Evolutionary conservation across 2,329 filamentous ascomycete species (phyloP), one percentile per base, ranked within the genome.

Genomic region (Didymella segeticola): DNA sequence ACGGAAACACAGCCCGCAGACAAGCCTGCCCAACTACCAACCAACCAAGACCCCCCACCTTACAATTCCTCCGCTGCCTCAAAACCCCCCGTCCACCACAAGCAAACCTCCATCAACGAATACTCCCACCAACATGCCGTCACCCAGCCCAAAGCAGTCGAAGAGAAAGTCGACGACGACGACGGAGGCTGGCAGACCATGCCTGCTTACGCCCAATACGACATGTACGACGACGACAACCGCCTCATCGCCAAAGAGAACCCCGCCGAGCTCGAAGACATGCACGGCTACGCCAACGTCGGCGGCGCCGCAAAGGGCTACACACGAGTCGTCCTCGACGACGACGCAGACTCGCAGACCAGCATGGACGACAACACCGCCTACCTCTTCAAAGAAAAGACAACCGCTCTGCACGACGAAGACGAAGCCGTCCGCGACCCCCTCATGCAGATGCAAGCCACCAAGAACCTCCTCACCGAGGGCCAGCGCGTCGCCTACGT

Each of bases 321-420:
- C 73, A 99, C 95, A 0, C 85, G 92, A 42, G 91, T 99, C n/a
- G 85, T 96, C 58, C 83, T 96, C 66, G 95, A 99, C 66, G 95
- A 99, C 60, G 95, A 99, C 75, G 93, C 88, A 12, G 86, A 96
- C 72, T 97, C 93, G 23, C 89, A 89, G 42, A 99, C 92, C 3
- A 98, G 93, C 77, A 86, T 99, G 86, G 95, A 99, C 71, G 95
- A 99, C 53, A 93, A 98, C 68, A 99, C 95, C 0, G 87, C 92
- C 50, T 99, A 99, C 72, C 82, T 99, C 3, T 99, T 99, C 80
- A 93, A 91, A 62, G 87, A 91, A 55, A 76, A 82, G 78, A 80
- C 80, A 19, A 88, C 87, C 2, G 82, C 83, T 9, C 79, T 84
- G 5, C 66, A 78, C n/a, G 78, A 79, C 43, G 90, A 93, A 20